Base-by-base conservation (phyloP, 108 stramenopile genomes). In the Discostella stelligeroides region DNA sequence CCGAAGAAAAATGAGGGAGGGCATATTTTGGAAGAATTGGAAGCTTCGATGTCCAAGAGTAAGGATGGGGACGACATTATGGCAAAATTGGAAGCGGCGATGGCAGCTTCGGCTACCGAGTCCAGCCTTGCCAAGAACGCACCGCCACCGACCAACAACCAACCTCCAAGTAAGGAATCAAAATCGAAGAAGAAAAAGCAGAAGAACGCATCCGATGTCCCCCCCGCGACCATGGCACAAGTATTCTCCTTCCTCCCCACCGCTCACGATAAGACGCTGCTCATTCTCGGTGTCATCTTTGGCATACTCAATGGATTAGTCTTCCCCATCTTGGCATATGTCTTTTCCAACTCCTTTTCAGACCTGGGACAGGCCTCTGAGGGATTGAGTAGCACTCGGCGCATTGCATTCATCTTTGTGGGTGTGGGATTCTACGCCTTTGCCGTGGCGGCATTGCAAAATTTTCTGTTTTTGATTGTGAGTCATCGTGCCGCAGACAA, bases 371-470 rank as follows among this genome's bases (percentile, higher is more conserved):
- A 57, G 21, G 81, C 80, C 0, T 42, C 42, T 12, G 62, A 72
- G n/a, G 69, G 67, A 38, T 54, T 85, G 24, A 76, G 45, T 2
- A 27, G 27, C 14, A 54, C 86, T n/a, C 60, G 73, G 13, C 38
- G 64, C 13, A 24, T 88, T 1, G 87, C 86, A 39, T 86, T 80
- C 56, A 74, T 63, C 0, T 84, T 89, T 60, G 29, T 88, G 61
- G 74, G 79, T 1, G 66, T 88, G 1, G 88, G 88, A 37, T 50
- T 50, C 42, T 85, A 76, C 49, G 89, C 84, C n/a, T 70, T 91
- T 21, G 72, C 68, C 1, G 50, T 72, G 17, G 84, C 83, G 13
- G 67, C 79, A 7, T 0, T 62, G 1, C 81, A 82, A 63, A 77
- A 75, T 23, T 63, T 63, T 15, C 83, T 72, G 24, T 82, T 92